Base-by-base conservation (phyloP, 805 yeast genomes). In the Myxozyma neotropica region DNA sequence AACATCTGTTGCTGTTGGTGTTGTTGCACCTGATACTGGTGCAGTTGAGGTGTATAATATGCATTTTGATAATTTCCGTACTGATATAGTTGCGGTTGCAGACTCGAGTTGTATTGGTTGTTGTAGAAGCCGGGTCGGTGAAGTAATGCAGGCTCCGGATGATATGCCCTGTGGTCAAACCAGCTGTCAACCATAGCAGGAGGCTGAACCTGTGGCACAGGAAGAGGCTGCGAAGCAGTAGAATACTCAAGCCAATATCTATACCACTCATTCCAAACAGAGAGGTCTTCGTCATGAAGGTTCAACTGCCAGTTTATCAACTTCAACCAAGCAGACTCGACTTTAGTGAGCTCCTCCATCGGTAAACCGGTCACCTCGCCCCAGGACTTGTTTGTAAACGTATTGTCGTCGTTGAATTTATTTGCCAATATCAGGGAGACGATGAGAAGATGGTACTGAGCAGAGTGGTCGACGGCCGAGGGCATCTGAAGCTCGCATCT, bases 331-430 rank as follows among this genome's bases (percentile, higher is more conserved):
- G 76, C 77, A 55, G 81, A 81, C 76, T 93, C 99, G 61, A 83
- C 75, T 17, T 71, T 69, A 69, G 92, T 90, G 63, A 93, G 79
- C 36, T 80, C 74, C 1, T 70, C 70, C 49, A 89, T 78, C 5
- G 82, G 74, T 63, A 93, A 80, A 19, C 95, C 95, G 4, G 97
- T 88, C n/a, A 97, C 98, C 63, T 90, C 91, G 43, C 90, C 83
- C 99, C 99, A 93, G 6, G 97, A 89, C 70, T 85, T 86, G 76
- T 93, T 93, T 61, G 96, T 90, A 72, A 93, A 93, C 29, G 97
- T 93, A 75, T 93, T 91, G 76, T 93, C 99, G 75, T 93, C 98
- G 72, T 92, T 90, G 73, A 90, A 89, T 76, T 93, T 93, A 77
- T 93, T 93, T 48, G 97, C 96, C 62, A 93, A 77, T 38, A 93